Conservation (phyloP, 192 early-diverging fungal species). For the Borealophlyctis nickersoniae region DNA sequence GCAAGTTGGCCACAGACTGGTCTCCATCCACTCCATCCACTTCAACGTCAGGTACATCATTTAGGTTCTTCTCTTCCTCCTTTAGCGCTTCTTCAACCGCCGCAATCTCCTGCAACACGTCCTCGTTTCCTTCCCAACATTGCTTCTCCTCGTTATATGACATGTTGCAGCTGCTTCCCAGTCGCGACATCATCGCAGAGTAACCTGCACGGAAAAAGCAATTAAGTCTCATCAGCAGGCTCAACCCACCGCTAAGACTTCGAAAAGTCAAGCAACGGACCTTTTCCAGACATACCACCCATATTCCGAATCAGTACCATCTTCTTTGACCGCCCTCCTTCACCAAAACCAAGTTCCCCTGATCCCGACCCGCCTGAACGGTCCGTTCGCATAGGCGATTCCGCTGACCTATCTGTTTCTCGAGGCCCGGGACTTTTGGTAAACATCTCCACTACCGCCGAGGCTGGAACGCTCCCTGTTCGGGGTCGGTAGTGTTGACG, state of each 20-base stretch:
- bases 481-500: not conserved
- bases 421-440: too few relatives aligned
- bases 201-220: not conserved
- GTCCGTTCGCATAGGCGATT: too few relatives aligned
- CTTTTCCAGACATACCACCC: too few relatives aligned
- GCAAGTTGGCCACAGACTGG: not conserved
- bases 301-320: too few relatives aligned
- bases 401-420: too few relatives aligned
- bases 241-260: conserved; percentile 11
- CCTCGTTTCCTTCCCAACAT: conserved; percentile 30
- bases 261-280: conserved; percentile 22
- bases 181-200: conserved; percentile 24
- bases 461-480: not conserved
- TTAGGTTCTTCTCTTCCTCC: not conserved
- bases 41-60: not conserved
- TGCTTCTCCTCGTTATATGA: conserved; percentile 22
- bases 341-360: too few relatives aligned
- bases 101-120: not conserved
- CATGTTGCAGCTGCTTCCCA: conserved; percentile 30
- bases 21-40: not conserved
- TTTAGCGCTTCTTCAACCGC: too few relatives aligned
- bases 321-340: too few relatives aligned
- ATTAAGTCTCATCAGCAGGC: not conserved
- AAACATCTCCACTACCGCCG: too few relatives aligned
- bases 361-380: too few relatives aligned